Percentiles rank a stretch among this genome's conserved stretches.
Conservation (phyloP, 805 yeast genomes). For the Starmera amethionina region DNA sequence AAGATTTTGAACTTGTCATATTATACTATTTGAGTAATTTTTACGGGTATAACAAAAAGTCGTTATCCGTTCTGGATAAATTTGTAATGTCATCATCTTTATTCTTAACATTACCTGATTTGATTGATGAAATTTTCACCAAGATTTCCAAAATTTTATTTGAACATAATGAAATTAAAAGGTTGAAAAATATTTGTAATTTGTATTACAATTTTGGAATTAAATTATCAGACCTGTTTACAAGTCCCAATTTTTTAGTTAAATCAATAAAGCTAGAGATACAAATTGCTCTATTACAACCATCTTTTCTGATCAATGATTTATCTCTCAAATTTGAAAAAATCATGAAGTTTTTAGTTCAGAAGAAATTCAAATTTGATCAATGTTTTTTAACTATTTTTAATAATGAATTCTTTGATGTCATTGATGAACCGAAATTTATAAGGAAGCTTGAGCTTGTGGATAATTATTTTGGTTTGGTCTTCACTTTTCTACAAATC, state of each 20-base stretch:
- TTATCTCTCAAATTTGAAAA: constrained; percentile 24
- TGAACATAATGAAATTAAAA: constrained; percentile 20
- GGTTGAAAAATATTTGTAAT: constrained; percentile 38
- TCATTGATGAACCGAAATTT: constrained; percentile 3
- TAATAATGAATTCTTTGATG: constrained; percentile 7
- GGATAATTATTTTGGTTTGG: constrained; percentile 5
- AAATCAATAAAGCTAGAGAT: constrained; percentile 24
- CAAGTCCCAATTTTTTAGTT: constrained; percentile 14
- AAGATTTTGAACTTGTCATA: constrained; percentile 1
- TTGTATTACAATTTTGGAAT: constrained; percentile 30
- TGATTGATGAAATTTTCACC: constrained; percentile 6
- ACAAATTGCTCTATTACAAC: constrained; percentile 8
- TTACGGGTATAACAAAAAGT: not conserved
- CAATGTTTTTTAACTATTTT: constrained; percentile 4
- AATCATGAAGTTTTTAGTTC: constrained; percentile 20
- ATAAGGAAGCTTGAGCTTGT: constrained; percentile 10
- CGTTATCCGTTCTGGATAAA: constrained; percentile 3
- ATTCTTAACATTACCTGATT: constrained; percentile 2
- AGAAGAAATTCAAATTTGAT: not conserved
- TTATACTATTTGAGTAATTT: constrained; percentile 1
- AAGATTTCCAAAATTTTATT: constrained; percentile 14
- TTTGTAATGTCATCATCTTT: constrained; percentile 2
- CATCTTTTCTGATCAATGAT: constrained; percentile 6
- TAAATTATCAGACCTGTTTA: constrained; percentile 5
- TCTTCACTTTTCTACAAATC: constrained; percentile 3